Evolutionary conservation across 2,329 filamentous ascomycete species (phyloP).

Genomic region (Fusarium fujikuroi): DNA sequence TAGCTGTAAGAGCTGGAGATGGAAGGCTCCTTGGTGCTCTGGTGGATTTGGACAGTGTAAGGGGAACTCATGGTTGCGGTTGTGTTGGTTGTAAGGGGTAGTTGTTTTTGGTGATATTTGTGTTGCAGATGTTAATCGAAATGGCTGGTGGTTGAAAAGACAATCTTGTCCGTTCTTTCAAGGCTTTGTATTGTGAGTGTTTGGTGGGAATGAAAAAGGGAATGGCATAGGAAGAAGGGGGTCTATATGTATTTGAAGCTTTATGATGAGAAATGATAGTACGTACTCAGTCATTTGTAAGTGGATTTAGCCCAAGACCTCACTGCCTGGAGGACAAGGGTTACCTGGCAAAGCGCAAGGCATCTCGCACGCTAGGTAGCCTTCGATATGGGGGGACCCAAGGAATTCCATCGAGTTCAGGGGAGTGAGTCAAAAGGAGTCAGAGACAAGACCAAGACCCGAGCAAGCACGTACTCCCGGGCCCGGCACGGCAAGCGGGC

Average conservation of each 20-base stretch:
- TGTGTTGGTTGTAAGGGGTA: slow-evolving; percentile 14
- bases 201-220: slow-evolving; percentile 22
- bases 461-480: slow-evolving; percentile 32
- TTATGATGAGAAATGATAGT: slow-evolving; percentile 32
- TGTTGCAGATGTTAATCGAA: slow-evolving; percentile 7
- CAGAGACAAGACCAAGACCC: slow-evolving; percentile 28
- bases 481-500: slow-evolving; percentile 36
- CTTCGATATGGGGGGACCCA: slow-evolving; percentile 22
- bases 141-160: background rate
- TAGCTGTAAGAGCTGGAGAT: slow-evolving; percentile 44
- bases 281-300: slow-evolving; percentile 38
- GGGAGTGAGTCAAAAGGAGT: slow-evolving; percentile 36
- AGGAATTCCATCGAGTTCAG: slow-evolving; percentile 22
- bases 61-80: slow-evolving; percentile 42
- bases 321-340: slow-evolving; percentile 38
- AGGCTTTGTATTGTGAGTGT: slow-evolving; percentile 29
- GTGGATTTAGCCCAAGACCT: slow-evolving; percentile 32
- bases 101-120: slow-evolving; percentile 15
- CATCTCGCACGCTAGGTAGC: slow-evolving; percentile 35
- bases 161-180: background rate
- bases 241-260: slow-evolving; percentile 40
- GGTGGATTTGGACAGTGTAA: slow-evolving; percentile 49
- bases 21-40: slow-evolving; percentile 45
- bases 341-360: slow-evolving; percentile 34
- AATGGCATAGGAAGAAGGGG: slow-evolving; percentile 25